Evolutionary conservation across 2,329 filamentous ascomycete species (phyloP), one percentile per base, ranked within the genome.

Genomic region (Nemania diffusa): DNA sequence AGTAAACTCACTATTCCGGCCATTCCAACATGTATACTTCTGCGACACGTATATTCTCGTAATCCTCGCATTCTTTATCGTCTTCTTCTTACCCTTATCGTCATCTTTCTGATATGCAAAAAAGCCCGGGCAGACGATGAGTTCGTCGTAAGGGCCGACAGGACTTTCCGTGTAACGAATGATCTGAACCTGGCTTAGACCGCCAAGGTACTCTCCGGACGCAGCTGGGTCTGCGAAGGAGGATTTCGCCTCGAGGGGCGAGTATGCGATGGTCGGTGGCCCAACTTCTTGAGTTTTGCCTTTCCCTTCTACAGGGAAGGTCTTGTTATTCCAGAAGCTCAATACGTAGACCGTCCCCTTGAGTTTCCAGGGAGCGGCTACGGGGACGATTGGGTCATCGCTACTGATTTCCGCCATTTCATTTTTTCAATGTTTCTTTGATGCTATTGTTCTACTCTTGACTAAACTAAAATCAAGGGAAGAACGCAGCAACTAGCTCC

Each of bases 41-140:
- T 84, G 82, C 20, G 84, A 86, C 9, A 87, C 85, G 69, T 86
- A 87, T 6, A 86, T 84, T 27, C 84, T 79, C 24, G 84, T 84
- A 69, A 86, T 81, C 29, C 82, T 78, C 7, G 78, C 72, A 56
- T 80, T 82, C 42, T 75, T 78, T 63, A 73, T 78, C 63, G 73
- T 80, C 22, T 72, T 68, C 9, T 72, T 71, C 67, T 73, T 79
- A 5, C 61, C 61, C 26, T 78, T 73, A n/a, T 79, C 24, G 13
- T 24, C 79, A n/a, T 79, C 75, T 11, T 20, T 51, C 29, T 77
- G 75, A 67, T 82, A 82, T 13, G 80, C 77, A 65, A 83, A 85
- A 34, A 74, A 77, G 0, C 85, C 84, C 0, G 84, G 85, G 1
- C 80, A 74, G 27, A 87, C 71, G 26, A 84, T 74, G 58, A 87